Conservation (phyloP, 805 yeast species). For the Metschnikowia aberdeeniae region DNA sequence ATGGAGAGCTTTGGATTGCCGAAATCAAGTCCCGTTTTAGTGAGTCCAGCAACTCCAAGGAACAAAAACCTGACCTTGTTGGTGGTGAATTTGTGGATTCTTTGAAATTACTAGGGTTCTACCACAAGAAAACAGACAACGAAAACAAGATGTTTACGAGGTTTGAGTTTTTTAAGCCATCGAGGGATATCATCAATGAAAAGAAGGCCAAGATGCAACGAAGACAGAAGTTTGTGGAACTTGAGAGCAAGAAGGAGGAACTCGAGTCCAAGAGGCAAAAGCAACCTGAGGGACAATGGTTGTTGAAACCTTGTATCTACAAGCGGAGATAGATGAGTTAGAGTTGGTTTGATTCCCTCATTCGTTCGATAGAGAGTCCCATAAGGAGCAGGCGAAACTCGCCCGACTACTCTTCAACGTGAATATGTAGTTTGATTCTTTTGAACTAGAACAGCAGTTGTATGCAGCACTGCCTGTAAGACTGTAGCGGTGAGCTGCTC, state of each 20-base stretch:
- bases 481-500: too few species aligned
- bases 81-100: conserved; percentile 81
- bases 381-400: too few species aligned
- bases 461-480: too few species aligned
- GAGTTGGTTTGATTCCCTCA: too few species aligned
- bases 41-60: conserved; percentile 40
- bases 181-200: conserved; percentile 61
- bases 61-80: conserved; percentile 33
- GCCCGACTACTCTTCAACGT: too few species aligned
- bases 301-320: conserved; percentile 93
- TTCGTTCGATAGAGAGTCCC: too few species aligned
- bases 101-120: conserved; percentile 74
- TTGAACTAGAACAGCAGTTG: too few species aligned
- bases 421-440: too few species aligned
- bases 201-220: conserved; percentile 58
- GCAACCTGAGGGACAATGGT: conserved; percentile 78
- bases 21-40: conserved; percentile 91
- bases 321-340: conserved; percentile 57
- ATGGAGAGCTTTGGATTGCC: conserved; percentile 96
- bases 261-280: conserved; percentile 51
- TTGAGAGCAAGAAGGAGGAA: conserved; percentile 58
- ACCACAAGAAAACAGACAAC: conserved; percentile 84
- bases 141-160: conserved; percentile 89
- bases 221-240: conserved; percentile 66
- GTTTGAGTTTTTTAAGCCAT: conserved; percentile 90